Percentiles rank a stretch among this genome's conserved stretches.
Evolutionary conservation across 2,329 filamentous ascomycete species (phyloP).

Genomic region (Pseudopithomyces maydicus): DNA sequence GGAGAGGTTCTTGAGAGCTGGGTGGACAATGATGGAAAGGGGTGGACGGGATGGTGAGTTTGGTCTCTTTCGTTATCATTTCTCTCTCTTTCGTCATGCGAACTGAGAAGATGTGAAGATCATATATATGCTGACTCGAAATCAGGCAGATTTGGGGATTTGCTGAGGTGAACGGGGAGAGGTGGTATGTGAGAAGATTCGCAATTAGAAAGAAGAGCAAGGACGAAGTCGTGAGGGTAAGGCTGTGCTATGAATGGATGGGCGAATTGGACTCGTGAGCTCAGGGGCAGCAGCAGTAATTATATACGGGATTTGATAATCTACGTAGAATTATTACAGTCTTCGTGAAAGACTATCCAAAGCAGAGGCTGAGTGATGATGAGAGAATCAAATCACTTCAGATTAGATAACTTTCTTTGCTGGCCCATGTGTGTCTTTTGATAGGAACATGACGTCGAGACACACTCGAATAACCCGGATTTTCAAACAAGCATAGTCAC

Average conservation of each 20-base stretch:
- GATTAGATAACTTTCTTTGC: too few relatives aligned
- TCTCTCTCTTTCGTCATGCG: constrained; percentile 18
- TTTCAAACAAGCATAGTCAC: too few relatives aligned
- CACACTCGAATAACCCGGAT: too few relatives aligned
- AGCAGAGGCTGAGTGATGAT: too few relatives aligned
- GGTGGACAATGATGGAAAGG: constrained; percentile 38
- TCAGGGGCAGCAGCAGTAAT: not conserved
- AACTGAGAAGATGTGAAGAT: constrained; percentile 3
- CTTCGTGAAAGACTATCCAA: too few relatives aligned
- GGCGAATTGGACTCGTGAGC: constrained; percentile 23
- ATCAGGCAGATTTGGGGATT: constrained; percentile 38
- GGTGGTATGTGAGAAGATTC: constrained; percentile 38
- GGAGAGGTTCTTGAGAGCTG: constrained; percentile 42
- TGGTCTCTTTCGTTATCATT: constrained; percentile 17
- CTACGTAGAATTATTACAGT: too few relatives aligned
- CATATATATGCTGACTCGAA: not conserved
- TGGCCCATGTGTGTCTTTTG: too few relatives aligned
- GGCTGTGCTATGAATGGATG: constrained; percentile 43
- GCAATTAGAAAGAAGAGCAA: constrained; percentile 39
- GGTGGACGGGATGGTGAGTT: constrained; percentile 42
- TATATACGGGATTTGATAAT: not conserved
- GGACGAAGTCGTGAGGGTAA: constrained; percentile 32
- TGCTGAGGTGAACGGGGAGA: constrained; percentile 34
- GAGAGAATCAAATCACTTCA: too few relatives aligned
- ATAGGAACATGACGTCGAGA: too few relatives aligned